Percentiles rank a stretch among this genome's conserved stretches.
Evolutionary conservation across 2,329 filamentous ascomycete species (phyloP).

Genomic region (Kalaharituber pfeilii): DNA sequence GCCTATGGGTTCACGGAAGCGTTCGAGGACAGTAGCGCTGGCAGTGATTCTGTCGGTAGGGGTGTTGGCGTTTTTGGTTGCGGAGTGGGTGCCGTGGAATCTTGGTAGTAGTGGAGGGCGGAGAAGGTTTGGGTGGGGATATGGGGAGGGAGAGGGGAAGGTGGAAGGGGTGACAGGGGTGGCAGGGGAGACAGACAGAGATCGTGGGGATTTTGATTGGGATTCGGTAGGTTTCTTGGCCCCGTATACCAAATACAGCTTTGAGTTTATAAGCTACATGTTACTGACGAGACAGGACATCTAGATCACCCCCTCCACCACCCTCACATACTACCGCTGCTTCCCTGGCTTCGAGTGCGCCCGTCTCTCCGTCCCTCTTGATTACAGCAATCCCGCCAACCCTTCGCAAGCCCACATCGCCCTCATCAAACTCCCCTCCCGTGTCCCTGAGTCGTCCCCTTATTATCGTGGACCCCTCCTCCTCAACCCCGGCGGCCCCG

Average conservation of each 20-base stretch:
- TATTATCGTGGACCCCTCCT: slow-evolving; percentile 31
- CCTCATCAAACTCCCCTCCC: slow-evolving; percentile 30
- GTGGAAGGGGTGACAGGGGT: not conserved
- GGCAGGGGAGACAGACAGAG: not conserved
- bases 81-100: not conserved
- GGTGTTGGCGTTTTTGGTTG: not conserved
- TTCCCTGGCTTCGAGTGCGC: slow-evolving; percentile 30
- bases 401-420: slow-evolving; percentile 26
- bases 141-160: not conserved
- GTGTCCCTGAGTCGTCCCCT: slow-evolving; percentile 27
- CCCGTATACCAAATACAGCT: no score
- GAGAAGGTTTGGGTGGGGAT: no score
- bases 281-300: no score
- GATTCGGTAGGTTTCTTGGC: not conserved
- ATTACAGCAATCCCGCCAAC: slow-evolving; percentile 28
- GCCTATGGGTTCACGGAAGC: no score
- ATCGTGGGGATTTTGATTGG: not conserved
- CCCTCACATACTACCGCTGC: slow-evolving; percentile 30
- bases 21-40: not conserved
- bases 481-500: slow-evolving; percentile 33
- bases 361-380: slow-evolving; percentile 30
- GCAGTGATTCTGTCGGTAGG: not conserved
- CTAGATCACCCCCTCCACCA: slow-evolving; percentile 25
- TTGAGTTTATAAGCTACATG: not conserved
- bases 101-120: no score